phyloP scores from a whole-genome alignment of 2,329 filamentous ascomycete genomes.

The Trichothecium sympodiale region DNA sequence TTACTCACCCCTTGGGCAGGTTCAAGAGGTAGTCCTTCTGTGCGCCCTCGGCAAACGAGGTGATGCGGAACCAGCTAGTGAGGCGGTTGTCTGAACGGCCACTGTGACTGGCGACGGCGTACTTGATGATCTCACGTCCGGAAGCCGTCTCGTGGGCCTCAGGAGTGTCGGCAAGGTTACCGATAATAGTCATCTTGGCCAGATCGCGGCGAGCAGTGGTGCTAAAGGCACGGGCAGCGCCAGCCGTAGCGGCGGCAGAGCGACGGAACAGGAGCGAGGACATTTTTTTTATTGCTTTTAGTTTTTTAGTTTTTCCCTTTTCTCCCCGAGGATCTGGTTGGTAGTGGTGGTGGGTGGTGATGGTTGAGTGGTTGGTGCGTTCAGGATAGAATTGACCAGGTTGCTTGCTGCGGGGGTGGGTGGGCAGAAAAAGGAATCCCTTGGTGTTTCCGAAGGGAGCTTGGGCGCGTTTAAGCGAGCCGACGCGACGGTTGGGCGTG shows the following conservation, averaged over 20 bases:
- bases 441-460: no score
- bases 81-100: conserved; percentile 60
- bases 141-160: conserved; percentile 61
- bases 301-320: conserved; percentile 1
- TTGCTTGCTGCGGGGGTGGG: conserved; percentile 1
- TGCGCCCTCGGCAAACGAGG: conserved; percentile 61
- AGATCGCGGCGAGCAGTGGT: conserved; percentile 53
- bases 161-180: conserved; percentile 70
- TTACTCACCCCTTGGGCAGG: conserved; percentile 74
- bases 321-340: no score
- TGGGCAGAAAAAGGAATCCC: not conserved
- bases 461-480: no score
- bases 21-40: conserved; percentile 60
- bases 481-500: no score
- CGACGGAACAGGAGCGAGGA: conserved; percentile 42
- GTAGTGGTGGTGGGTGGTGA: conserved; percentile 3
- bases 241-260: conserved; percentile 34
- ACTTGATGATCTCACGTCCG: conserved; percentile 66
- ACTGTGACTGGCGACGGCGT: conserved; percentile 59
- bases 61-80: conserved; percentile 78
- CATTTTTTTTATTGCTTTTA: conserved; percentile 17
- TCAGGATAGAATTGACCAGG: conserved; percentile 2
- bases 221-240: conserved; percentile 61
- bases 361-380: conserved; percentile 1
- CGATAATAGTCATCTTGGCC: conserved; percentile 77